Evolutionary conservation across 169 alveolate genomes (phyloP).

Genomic region (Cryptosporidium parvum): DNA sequence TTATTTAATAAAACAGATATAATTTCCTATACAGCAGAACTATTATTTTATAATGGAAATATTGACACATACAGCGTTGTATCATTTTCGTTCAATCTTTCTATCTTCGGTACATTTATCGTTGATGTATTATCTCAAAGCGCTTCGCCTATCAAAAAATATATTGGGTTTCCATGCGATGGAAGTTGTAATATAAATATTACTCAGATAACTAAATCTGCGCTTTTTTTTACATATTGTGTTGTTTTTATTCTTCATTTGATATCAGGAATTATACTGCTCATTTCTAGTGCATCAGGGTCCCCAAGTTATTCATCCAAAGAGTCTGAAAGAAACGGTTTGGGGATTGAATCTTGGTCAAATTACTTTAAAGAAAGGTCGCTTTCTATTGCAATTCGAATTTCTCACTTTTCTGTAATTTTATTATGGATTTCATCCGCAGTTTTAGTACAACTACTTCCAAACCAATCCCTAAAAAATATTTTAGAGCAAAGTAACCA

Average conservation of each 20-base stretch:
- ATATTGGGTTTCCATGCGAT: constrained; percentile 58
- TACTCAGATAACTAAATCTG: constrained; percentile 14
- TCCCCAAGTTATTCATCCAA: neutral
- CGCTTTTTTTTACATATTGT: constrained; percentile 34
- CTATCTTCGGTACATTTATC: constrained; percentile 45
- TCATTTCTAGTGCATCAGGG: constrained; percentile 28
- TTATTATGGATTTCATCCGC: constrained; percentile 52
- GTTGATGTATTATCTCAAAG: constrained; percentile 38
- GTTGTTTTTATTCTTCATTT: constrained; percentile 32
- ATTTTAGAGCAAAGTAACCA: constrained; percentile 42
- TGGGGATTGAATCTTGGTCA: constrained; percentile 51
- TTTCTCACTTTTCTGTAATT: constrained; percentile 34
- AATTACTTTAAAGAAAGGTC: constrained; percentile 59
- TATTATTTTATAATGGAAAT: constrained; percentile 57
- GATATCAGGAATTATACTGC: constrained; percentile 41
- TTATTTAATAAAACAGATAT: constrained; percentile 45
- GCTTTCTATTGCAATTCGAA: constrained; percentile 32
- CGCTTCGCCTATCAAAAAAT: constrained; percentile 63
- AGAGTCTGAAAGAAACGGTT: constrained; percentile 9
- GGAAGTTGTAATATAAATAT: constrained; percentile 31
- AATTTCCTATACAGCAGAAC: constrained; percentile 25
- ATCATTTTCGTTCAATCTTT: constrained; percentile 24
- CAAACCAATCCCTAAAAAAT: constrained; percentile 4
- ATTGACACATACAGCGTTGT: constrained; percentile 43
- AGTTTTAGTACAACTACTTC: constrained; percentile 40